Conservation (phyloP, 805 yeast species). For the Kuraishia hungarica region DNA sequence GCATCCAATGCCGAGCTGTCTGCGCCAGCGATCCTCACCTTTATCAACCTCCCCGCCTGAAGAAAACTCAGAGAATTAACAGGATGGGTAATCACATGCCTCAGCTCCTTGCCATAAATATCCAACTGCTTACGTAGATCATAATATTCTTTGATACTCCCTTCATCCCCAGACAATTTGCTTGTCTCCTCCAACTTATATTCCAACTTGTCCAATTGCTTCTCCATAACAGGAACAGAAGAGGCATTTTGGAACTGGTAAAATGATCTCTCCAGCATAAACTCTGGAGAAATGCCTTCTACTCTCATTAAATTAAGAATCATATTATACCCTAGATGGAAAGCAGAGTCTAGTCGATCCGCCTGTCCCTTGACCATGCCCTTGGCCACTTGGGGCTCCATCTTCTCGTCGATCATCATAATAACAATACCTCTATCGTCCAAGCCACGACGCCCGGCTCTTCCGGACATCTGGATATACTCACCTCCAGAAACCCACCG, state of each 20-base stretch:
- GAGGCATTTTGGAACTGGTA: slow-evolving; percentile 92
- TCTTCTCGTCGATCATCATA: slow-evolving; percentile 98
- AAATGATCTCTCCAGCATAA: slow-evolving; percentile 90
- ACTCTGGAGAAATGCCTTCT: slow-evolving; percentile 97
- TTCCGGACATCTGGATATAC: slow-evolving; percentile 98
- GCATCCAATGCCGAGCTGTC: no score
- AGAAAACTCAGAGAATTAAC: slow-evolving; percentile 75
- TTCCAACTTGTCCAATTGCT: slow-evolving; percentile 46
- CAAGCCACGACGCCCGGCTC: slow-evolving; percentile 99
- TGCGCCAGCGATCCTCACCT: slow-evolving; percentile 54
- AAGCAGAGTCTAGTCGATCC: slow-evolving; percentile 93
- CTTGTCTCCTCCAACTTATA: slow-evolving; percentile 32
- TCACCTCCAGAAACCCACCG: slow-evolving; percentile 99
- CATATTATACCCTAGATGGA: slow-evolving; percentile 97
- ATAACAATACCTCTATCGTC: slow-evolving; percentile 99
- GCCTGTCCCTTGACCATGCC: slow-evolving; percentile 99
- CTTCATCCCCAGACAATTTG: slow-evolving; percentile 66
- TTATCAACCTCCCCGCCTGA: slow-evolving; percentile 81
- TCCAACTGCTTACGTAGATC: slow-evolving; percentile 69
- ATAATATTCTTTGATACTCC: slow-evolving; percentile 68
- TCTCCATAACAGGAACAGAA: slow-evolving; percentile 80
- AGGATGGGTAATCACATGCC: slow-evolving; percentile 85
- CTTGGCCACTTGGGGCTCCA: slow-evolving; percentile 99
- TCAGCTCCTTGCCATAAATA: slow-evolving; percentile 64
- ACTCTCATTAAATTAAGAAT: slow-evolving; percentile 91